Base-by-base conservation (phyloP, 495 filamentous ascomycete species). In the Lasiosphaeriaceae sp. region DNA sequence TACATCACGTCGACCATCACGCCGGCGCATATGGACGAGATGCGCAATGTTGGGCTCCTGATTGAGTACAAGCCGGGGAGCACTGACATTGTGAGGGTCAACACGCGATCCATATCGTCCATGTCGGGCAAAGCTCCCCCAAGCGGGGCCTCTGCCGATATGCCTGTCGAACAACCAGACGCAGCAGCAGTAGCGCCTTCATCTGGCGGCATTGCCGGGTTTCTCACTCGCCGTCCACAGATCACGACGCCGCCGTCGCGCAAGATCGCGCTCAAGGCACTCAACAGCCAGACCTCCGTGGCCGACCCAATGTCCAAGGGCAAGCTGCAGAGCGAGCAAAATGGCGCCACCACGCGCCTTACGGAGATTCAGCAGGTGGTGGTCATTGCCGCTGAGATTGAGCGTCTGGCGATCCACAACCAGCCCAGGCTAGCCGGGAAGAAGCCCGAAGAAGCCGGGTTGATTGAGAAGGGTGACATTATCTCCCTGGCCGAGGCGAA, bases 1-100 rank as follows among this genome's bases (percentile, higher is more conserved):
- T 97, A 97, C 65, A 89, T 98, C 65, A 96, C 90, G 1, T 92
- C 86, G 1, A 92, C 89, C 2, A 76, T 96, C 22, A 87, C 92
- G 3, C 69, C 83, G 0, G 72, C 82, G 1, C 89, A 95, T 58
- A 77, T 80, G 22, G 87, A 97, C 59, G 88, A 90, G 66, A 72
- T 76, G 43, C 83, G 78, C 64, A 97, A 97, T 56, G 83, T 96
- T 9, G 94, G 94, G 2, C 74, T 97, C 34, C 79, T 95, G 1
- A 69, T 98, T 11, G 80, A 83, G 47, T 97, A 94, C 71, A 76
- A 81, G 37, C 84, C 86, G 9, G 84, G 85, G 9, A 78, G 80
- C 9, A 75, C 77, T 23, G 85, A 90, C 56, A 69, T 92, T 22
- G 80, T 84, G 22, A 77, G 91, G 19, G 83, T 91, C 34, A 97